A percentile compares a stretch with the other conserved stretches of the same genome.
Conservation (phyloP, 202 grass and related monocot genomes). For the Carex sylvatica region DNA sequence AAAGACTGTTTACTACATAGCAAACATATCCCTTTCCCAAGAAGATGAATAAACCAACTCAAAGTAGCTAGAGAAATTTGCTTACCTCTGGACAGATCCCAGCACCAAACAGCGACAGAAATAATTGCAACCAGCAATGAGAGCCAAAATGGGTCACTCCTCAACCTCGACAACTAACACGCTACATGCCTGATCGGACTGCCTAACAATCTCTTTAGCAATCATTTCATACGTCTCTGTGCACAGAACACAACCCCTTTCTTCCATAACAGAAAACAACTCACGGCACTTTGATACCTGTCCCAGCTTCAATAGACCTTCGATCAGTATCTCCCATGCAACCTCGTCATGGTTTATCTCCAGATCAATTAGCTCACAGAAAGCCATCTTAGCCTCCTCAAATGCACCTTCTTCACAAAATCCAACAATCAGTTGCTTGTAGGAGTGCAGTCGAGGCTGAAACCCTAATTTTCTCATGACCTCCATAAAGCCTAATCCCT, state of each 20-base stretch:
- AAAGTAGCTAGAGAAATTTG: not conserved
- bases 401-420: conserved; percentile 57
- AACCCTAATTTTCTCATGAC: conserved; percentile 57
- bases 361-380: conserved; percentile 58
- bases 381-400: conserved; percentile 59
- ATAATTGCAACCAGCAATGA: not conserved
- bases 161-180: not conserved
- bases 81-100: not conserved
- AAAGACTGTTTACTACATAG: not conserved
- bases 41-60: not conserved
- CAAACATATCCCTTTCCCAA: not conserved
- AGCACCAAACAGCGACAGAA: conserved; percentile 12
- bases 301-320: conserved; percentile 61
- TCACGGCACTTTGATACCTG: conserved; percentile 57
- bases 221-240: conserved; percentile 60
- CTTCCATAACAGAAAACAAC: conserved; percentile 65
- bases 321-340: conserved; percentile 87
- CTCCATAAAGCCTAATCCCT: conserved; percentile 52
- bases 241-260: conserved; percentile 45
- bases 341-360: conserved; percentile 86
- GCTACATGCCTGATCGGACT: conserved; percentile 8
- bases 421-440: conserved; percentile 62
- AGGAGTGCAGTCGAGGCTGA: conserved; percentile 68
- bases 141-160: not conserved
- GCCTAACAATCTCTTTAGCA: conserved; percentile 40